Base-by-base conservation (phyloP, 495 filamentous ascomycete genomes). In the Halenospora varia region DNA sequence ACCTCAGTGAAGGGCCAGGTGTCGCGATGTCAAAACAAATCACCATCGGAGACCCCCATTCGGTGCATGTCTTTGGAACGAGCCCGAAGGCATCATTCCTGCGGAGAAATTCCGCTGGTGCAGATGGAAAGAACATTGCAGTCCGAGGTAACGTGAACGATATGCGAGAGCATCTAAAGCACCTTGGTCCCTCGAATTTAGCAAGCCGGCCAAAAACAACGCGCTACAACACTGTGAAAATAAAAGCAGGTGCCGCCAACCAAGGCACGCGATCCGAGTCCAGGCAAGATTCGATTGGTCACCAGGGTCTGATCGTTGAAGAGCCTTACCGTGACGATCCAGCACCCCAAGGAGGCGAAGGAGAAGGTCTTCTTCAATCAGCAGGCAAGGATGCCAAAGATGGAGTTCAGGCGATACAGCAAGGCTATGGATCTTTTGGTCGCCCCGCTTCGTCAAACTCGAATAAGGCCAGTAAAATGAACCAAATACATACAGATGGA, bases 161-260 rank as follows among this genome's bases (percentile, higher is more conserved):
- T 48, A 82, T 96, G 55, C 81, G 80, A 48, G 83, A 92, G 61
- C 92, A 96, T 59, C 75, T 97, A 10, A 94, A 89, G 64, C 88
- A 94, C 63, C 83, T 98, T 1, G 94, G 95, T 0, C 94, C 94
- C 0, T 95, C 90, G 1, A 98, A 98, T 64, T 81, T 88, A 15
- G 95, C 94, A 2, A 89, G 83, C 51, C 83, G 88, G 35, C 94
- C 94, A 2, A 85, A 88, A 59, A 75, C 81, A 53, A 96, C 94
- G 1, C 85, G 86, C n/a, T 93, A 90, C 57, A 86, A 86, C 26
- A 86, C 84, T 11, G 92, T 98, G 50, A 97, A 97, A 71, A 93
- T 96, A 71, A 97, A 97, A 71, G 83, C 83, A 6, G 83, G 81
- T 41, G 53, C 53, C 23, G n/a, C 35, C 20, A 19, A 24, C 29